A percentile compares a stretch with the other conserved stretches of the same genome.
These are phyloP conservation scores for Persicaria maculosa DNA, from an alignment of 148 eudicot species.

Conservation along the genomic window DNA sequence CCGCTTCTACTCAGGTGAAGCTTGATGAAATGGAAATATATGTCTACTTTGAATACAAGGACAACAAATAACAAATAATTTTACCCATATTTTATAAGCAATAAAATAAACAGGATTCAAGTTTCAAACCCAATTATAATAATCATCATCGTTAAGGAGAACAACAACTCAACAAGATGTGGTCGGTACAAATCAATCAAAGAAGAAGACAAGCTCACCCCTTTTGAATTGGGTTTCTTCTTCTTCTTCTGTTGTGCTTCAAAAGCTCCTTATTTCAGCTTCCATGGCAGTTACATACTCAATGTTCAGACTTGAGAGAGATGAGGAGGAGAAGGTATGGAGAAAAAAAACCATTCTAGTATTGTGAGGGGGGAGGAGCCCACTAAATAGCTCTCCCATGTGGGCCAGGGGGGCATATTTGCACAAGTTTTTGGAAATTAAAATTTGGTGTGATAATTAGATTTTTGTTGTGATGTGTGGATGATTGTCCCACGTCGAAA, in stretches of 20 bases:
- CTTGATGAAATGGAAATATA: no score
- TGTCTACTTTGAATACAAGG: no score
- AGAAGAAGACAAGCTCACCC: background rate
- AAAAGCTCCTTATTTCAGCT: background rate
- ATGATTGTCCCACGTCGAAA: no score
- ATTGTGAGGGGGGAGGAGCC: background rate
- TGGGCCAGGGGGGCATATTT: background rate
- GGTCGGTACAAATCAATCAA: background rate
- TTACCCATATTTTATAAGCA: no score
- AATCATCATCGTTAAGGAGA: background rate
- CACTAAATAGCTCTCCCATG: background rate
- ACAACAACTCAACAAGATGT: background rate
- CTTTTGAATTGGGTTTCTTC: background rate
- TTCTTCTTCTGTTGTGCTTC: background rate
- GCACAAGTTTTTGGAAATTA: no score
- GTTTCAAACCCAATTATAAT: no score
- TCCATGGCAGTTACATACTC: slow-evolving; percentile 1
- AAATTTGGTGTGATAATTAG: no score
- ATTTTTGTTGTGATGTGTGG: no score
- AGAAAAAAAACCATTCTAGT: background rate
- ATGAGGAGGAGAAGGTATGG: background rate
- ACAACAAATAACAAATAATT: no score
- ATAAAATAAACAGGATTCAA: no score
- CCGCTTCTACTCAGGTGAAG: no score
- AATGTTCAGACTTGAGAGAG: background rate